phyloP scores from a whole-genome alignment of 83 land plant species.

The Larix sibirica region DNA sequence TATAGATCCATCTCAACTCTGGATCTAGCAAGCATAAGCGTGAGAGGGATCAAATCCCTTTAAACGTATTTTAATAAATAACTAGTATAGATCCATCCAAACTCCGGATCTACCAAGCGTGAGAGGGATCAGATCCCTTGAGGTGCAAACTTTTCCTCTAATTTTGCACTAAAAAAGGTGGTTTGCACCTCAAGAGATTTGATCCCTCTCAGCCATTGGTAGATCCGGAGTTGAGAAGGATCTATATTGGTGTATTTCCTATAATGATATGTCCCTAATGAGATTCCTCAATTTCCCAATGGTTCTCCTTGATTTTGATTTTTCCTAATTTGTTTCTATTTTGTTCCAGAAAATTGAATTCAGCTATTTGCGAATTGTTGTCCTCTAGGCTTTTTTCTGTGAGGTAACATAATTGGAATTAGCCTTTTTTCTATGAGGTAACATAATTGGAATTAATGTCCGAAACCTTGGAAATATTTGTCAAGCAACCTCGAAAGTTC shows the following conservation, averaged over 20 bases:
- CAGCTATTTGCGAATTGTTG: neutral
- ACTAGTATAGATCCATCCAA: too few relatives aligned
- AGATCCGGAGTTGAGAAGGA: too few relatives aligned
- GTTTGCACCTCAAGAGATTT: too few relatives aligned
- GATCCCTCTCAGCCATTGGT: too few relatives aligned
- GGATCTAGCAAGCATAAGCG: too few relatives aligned
- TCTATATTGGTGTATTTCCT: neutral
- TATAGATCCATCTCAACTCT: too few relatives aligned
- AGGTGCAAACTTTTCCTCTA: too few relatives aligned
- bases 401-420: neutral
- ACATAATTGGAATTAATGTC: neutral
- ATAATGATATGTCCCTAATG: neutral
- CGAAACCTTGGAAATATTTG: neutral
- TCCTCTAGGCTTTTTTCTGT: neutral
- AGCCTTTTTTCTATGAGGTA: neutral
- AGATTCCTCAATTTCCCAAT: neutral
- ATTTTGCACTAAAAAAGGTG: too few relatives aligned
- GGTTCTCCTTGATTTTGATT: neutral
- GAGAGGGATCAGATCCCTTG: too few relatives aligned
- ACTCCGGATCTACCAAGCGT: too few relatives aligned
- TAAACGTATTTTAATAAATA: too few relatives aligned
- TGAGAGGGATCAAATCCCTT: too few relatives aligned
- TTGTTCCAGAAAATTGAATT: conserved; percentile 5
- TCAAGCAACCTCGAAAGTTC: neutral
- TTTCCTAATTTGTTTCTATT: neutral